Base-by-base conservation (phyloP, 148 eudicot species). In the Fagopyrum tataricum region DNA sequence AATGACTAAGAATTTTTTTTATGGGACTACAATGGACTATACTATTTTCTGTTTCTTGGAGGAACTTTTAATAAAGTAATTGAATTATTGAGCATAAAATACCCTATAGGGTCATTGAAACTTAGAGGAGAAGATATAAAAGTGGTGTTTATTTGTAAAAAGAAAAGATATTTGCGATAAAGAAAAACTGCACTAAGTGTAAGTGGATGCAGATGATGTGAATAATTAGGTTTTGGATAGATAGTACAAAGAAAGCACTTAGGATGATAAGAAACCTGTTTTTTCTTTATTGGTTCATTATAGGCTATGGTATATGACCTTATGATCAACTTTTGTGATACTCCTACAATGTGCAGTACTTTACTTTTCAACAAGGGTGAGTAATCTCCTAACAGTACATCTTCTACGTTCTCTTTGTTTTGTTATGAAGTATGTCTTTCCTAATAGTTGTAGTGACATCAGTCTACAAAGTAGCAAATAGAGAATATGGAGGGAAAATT, bases 91-190 rank as follows among this genome's bases (percentile, higher is more conserved):
- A 71, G 26, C 40, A 42, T 26, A 24, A 15, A 49, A 6, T 31
- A 31, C 37, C 37, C 37, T 31, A 41, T 62, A 51, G 47, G 69
- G 18, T n/a, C 21, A 5, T 62, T 18, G 37, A 74, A 56, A 39
- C 70, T 75, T 75, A 73, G 51, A 76, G 62, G 24, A 14, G 67
- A 41, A 51, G 40, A 47, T 40, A 71, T 23, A 48, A 8, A n/a
- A 79, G 18, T 13, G 71, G 47, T 49, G 58, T n/a, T 48, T 62
- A 37, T 68, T 56, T 56, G 62, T 6, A 56, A 56, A 56, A 21
- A 56, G 4, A 20, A 24, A 21, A 24, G 4, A 59, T 59, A 11
- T 12, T 10, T 59, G 26, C 61, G 61, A 55, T 18, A 55, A 21
- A 21, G 24, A 55, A 55, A 55, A 2, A 55, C 21, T 55, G 61